Percentiles rank a stretch among this genome's conserved stretches.
phyloP scores from a whole-genome alignment of 306 rosid species.

The Dalbergia cultrata region DNA sequence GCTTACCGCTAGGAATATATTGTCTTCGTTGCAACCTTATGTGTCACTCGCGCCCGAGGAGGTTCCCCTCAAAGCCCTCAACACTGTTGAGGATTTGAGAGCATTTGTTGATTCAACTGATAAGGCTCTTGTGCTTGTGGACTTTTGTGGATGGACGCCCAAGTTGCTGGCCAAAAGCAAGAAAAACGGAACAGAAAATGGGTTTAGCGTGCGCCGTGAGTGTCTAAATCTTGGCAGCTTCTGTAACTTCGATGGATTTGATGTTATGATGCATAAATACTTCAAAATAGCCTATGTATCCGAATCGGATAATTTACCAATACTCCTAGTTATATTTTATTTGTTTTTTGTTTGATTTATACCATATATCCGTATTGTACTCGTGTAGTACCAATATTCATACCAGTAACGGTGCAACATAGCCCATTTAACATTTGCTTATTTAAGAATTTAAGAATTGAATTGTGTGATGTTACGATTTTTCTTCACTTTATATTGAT shows the following conservation, averaged over 20 bases:
- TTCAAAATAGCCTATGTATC: no score
- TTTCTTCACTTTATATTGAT: not conserved
- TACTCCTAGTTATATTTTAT: no score
- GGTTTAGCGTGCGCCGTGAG: constrained; percentile 55
- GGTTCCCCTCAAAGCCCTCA: constrained; percentile 63
- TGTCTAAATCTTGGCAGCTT: constrained; percentile 5
- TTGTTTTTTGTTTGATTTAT: no score
- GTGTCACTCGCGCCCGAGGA: constrained; percentile 59
- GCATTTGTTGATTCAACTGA: constrained; percentile 75
- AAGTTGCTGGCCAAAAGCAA: constrained; percentile 57
- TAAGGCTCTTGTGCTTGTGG: constrained; percentile 72
- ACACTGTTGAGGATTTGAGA: constrained; percentile 56
- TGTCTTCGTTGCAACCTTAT: constrained; percentile 61
- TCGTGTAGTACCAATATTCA: no score
- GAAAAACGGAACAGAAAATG: constrained; percentile 60
- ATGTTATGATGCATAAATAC: not conserved
- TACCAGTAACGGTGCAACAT: not conserved
- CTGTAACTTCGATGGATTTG: constrained; percentile 5
- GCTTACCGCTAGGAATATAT: constrained; percentile 59
- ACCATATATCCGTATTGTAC: no score
- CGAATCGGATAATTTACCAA: no score
- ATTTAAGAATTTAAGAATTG: not conserved
- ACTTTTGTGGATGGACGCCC: constrained; percentile 87
- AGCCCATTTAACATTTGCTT: not conserved
- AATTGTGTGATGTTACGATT: not conserved